phyloP scores from a whole-genome alignment of 106 monocot species.

The Dendrobium huoshanense region DNA sequence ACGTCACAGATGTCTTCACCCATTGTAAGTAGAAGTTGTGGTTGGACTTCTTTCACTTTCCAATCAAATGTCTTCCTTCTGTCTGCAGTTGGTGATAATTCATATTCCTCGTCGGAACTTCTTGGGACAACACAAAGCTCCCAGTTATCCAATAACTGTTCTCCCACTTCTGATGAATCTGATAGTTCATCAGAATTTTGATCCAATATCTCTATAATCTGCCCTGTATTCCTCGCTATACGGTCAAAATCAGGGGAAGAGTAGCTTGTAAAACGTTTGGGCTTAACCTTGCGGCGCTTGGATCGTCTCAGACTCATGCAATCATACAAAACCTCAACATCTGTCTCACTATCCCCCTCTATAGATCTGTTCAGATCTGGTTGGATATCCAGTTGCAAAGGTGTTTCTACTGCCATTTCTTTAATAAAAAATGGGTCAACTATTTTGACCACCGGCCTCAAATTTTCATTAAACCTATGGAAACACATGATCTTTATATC shows the following conservation, averaged over 20 bases:
- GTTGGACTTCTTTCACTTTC: not conserved
- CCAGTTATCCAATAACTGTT: slow-evolving; percentile 6
- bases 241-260: slow-evolving; percentile 28
- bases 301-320: slow-evolving; percentile 40
- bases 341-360: slow-evolving; percentile 18
- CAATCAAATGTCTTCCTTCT: slow-evolving; percentile 1
- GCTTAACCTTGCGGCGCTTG: slow-evolving; percentile 39
- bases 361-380: not conserved
- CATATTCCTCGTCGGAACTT: slow-evolving; percentile 7
- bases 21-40: slow-evolving; percentile 7
- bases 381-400: slow-evolving; percentile 5
- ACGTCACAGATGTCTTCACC: slow-evolving; percentile 5
- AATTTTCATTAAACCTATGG: slow-evolving; percentile 8
- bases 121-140: not conserved
- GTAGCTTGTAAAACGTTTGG: slow-evolving; percentile 46
- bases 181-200: not conserved
- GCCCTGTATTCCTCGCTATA: not conserved
- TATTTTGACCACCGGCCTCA: slow-evolving; percentile 26
- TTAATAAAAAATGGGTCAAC: slow-evolving; percentile 9
- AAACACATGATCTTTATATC: slow-evolving; percentile 34
- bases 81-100: not conserved
- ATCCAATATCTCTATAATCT: slow-evolving; percentile 9
- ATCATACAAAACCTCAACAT: slow-evolving; percentile 43
- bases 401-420: not conserved
- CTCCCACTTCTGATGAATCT: slow-evolving; percentile 10